Evolutionary conservation across 2,329 filamentous ascomycete species (phyloP).

Genomic region (Trichophyton simii): DNA sequence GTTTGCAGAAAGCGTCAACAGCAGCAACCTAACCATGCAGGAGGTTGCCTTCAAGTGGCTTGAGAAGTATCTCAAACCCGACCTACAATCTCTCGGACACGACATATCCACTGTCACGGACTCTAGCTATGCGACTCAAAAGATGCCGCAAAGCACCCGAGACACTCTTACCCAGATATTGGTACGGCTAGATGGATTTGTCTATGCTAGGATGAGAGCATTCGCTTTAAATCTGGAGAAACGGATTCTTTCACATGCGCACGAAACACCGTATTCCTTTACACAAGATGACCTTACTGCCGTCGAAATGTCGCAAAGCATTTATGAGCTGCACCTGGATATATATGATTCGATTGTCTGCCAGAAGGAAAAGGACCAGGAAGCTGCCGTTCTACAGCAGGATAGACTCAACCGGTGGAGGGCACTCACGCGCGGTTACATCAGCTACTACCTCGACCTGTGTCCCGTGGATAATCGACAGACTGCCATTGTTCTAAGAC

Average conservation of each 20-base stretch:
- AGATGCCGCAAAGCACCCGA: conserved; percentile 46
- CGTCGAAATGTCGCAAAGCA: conserved; percentile 44
- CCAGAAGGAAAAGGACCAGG: conserved; percentile 43
- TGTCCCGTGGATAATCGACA: conserved; percentile 20
- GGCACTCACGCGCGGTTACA: conserved; percentile 42
- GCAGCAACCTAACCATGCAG: conserved; percentile 35
- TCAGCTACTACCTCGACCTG: conserved; percentile 32
- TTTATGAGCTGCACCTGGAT: conserved; percentile 58
- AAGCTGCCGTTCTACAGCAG: conserved; percentile 41
- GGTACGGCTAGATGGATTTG: conserved; percentile 42
- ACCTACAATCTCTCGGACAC: conserved; percentile 16
- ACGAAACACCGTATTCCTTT: conserved; percentile 18
- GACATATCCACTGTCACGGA: conserved; percentile 7
- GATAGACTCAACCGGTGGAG: conserved; percentile 51
- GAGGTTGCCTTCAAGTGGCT: conserved; percentile 45
- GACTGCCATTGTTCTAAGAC: conserved; percentile 43
- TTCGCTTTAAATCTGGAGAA: conserved; percentile 21
- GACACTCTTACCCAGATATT: conserved; percentile 42
- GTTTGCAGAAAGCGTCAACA: conserved; percentile 38
- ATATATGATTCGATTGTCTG: conserved; percentile 51
- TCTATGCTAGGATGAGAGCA: conserved; percentile 30
- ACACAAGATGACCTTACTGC: conserved; percentile 24
- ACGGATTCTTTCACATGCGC: conserved; percentile 17
- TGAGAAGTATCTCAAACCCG: conserved; percentile 37
- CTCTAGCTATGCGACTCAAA: conserved; percentile 41